Conservation (phyloP, 2,329 filamentous ascomycete genomes). For the Neonectria faginata region DNA sequence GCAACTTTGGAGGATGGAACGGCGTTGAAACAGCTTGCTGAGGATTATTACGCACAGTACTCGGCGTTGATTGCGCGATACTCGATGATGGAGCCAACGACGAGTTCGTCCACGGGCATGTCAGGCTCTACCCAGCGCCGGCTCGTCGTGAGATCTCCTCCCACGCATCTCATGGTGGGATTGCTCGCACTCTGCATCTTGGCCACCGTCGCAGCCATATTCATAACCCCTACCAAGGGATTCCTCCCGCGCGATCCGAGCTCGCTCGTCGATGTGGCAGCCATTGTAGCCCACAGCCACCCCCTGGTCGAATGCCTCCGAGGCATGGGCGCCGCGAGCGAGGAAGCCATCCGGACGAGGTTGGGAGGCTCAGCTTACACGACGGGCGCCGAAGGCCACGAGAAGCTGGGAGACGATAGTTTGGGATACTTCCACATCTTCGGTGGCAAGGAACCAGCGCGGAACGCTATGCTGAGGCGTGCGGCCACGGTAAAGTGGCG, state of each 20-base stretch:
- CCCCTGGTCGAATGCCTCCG: conserved; percentile 50
- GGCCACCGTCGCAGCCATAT: conserved; percentile 36
- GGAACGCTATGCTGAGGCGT: conserved; percentile 23
- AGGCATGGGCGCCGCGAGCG: conserved; percentile 50
- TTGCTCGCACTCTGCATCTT: conserved; percentile 45
- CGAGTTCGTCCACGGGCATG: conserved; percentile 37
- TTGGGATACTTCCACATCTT: conserved; percentile 45
- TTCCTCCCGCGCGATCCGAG: conserved; percentile 53
- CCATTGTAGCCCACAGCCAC: conserved; percentile 52
- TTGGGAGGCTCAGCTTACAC: conserved; percentile 47
- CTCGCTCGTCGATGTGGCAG: conserved; percentile 51
- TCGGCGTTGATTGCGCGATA: conserved; percentile 49
- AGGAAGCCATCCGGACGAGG: conserved; percentile 42
- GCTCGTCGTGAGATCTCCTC: conserved; percentile 46
- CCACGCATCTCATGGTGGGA: conserved; percentile 48
- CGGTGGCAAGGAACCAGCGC: conserved; percentile 40
- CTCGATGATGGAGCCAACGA: conserved; percentile 44
- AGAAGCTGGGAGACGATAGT: conserved; percentile 43
- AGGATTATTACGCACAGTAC: conserved; percentile 51
- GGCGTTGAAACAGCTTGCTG: conserved; percentile 43
- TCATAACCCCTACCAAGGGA: conserved; percentile 45
- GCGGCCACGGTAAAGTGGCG: conserved; percentile 46
- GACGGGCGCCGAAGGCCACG: conserved; percentile 52
- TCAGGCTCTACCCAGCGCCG: conserved; percentile 47
- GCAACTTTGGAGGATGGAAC: conserved; percentile 41